Evolutionary conservation across 331 rosid genomes (phyloP).

Genomic region (Saraca asoca): DNA sequence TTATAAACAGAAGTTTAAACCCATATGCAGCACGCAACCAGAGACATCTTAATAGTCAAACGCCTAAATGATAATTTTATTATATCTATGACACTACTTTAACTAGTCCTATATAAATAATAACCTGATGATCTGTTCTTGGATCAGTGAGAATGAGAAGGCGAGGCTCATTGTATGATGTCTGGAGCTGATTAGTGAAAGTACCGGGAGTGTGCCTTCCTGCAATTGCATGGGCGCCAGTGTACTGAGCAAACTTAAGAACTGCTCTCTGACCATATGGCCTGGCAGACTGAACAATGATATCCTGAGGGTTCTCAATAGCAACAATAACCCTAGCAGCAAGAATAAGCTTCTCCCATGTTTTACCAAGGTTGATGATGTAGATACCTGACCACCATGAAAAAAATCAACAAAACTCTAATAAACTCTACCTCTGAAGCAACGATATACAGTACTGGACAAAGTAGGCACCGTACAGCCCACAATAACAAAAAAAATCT

Average conservation of each 20-base stretch:
- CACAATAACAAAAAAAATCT: too few relatives aligned
- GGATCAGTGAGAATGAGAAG: conserved; percentile 71
- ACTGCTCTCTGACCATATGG: conserved; percentile 76
- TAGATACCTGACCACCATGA: conserved; percentile 52
- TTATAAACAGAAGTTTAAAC: too few relatives aligned
- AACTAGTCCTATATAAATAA: background rate
- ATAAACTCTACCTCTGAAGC: too few relatives aligned
- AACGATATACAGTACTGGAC: too few relatives aligned
- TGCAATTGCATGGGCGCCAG: conserved; percentile 64
- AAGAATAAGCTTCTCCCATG: conserved; percentile 60
- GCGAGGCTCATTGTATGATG: conserved; percentile 60
- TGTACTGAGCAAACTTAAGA: conserved; percentile 72
- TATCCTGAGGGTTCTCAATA: conserved; percentile 58
- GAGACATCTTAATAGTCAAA: too few relatives aligned
- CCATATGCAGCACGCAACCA: too few relatives aligned
- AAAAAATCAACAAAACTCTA: too few relatives aligned
- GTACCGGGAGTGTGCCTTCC: conserved; percentile 54
- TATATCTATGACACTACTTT: too few relatives aligned
- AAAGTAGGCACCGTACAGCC: too few relatives aligned
- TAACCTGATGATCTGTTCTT: conserved; percentile 59
- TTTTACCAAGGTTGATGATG: conserved; percentile 59
- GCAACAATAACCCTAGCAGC: conserved; percentile 71
- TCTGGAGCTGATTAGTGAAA: conserved; percentile 41
- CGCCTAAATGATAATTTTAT: too few relatives aligned
- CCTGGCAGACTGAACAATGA: conserved; percentile 69